Percentiles rank a stretch among this genome's conserved stretches.
Evolutionary conservation across 352 stramenopile species (phyloP).

Genomic region (Phytopythium aichiense): DNA sequence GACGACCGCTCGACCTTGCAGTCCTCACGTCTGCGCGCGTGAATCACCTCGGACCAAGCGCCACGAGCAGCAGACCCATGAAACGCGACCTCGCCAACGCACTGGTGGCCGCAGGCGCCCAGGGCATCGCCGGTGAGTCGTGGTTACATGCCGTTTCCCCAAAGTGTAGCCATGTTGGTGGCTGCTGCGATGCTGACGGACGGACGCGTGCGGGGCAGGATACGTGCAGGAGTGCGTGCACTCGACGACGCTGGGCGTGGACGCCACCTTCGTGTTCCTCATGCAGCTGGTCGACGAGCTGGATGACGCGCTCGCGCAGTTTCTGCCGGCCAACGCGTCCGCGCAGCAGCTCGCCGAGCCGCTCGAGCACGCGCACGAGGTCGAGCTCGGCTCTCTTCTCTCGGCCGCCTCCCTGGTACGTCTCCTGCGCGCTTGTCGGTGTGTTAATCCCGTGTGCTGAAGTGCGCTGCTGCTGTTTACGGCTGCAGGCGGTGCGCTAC

Average conservation of each 20-base stretch:
- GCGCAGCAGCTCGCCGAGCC: conserved; percentile 11
- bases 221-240: conserved; percentile 77
- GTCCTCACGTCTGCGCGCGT: not conserved
- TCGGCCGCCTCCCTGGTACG: conserved; percentile 54
- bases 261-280: conserved; percentile 57
- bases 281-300: conserved; percentile 63
- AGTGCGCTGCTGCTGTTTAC: not conserved
- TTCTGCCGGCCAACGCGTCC: conserved; percentile 17
- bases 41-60: not conserved
- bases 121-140: conserved; percentile 22
- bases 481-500: conserved; percentile 58
- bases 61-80: conserved; percentile 6
- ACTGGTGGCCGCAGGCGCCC: conserved; percentile 20
- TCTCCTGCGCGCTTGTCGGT: not conserved
- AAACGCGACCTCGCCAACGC: conserved; percentile 26
- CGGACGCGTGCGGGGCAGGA: conserved; percentile 17
- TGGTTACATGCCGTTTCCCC: not conserved
- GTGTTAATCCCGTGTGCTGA: not conserved
- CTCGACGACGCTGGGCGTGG: conserved; percentile 53
- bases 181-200: not conserved
- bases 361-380: conserved; percentile 48
- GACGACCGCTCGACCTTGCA: not conserved
- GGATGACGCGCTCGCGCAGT: conserved; percentile 42
- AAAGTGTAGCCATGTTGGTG: conserved; percentile 9
- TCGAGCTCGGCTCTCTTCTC: conserved; percentile 67